Evolutionary conservation across 1,139 yeast species (phyloP).

Genomic region (Candida freyschussii): DNA sequence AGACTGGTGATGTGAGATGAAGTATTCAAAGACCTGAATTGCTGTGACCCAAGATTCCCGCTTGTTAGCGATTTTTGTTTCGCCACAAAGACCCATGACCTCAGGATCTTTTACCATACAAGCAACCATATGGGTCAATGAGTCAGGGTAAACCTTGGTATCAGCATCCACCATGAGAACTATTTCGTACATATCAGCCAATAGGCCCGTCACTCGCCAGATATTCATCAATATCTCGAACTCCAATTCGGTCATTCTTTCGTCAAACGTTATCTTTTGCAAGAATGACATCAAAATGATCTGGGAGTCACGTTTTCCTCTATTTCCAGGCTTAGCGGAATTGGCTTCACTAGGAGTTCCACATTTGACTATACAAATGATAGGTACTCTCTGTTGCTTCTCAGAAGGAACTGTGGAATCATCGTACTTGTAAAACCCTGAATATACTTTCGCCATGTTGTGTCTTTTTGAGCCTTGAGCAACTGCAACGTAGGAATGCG

Average conservation of each 20-base stretch:
- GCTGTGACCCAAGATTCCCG: conserved; percentile 86
- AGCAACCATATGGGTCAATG: conserved; percentile 87
- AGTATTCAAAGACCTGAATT: conserved; percentile 94
- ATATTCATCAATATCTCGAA: conserved; percentile 74
- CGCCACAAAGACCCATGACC: conserved; percentile 96
- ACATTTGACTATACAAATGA: conserved; percentile 79
- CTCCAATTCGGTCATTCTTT: conserved; percentile 94
- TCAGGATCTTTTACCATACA: conserved; percentile 88
- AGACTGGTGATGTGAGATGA: conserved; percentile 92
- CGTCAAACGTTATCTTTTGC: conserved; percentile 89
- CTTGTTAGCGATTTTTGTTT: conserved; percentile 90
- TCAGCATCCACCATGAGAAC: conserved; percentile 97
- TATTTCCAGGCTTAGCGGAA: conserved; percentile 89
- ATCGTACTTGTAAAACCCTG: conserved; percentile 85
- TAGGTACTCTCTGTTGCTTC: conserved; percentile 86
- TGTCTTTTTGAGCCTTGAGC: conserved; percentile 91
- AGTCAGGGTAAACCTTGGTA: conserved; percentile 86
- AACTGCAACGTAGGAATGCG: conserved; percentile 89
- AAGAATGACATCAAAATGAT: conserved; percentile 88
- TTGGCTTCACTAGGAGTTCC: conserved; percentile 83
- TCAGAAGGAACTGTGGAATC: conserved; percentile 68
- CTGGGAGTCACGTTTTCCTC: conserved; percentile 98
- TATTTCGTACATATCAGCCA: conserved; percentile 82
- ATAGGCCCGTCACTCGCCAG: conserved; percentile 83
- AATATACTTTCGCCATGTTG: conserved; percentile 93